phyloP scores from a whole-genome alignment of 495 filamentous ascomycete species.

The Hyphodiscus hymeniophilus region DNA sequence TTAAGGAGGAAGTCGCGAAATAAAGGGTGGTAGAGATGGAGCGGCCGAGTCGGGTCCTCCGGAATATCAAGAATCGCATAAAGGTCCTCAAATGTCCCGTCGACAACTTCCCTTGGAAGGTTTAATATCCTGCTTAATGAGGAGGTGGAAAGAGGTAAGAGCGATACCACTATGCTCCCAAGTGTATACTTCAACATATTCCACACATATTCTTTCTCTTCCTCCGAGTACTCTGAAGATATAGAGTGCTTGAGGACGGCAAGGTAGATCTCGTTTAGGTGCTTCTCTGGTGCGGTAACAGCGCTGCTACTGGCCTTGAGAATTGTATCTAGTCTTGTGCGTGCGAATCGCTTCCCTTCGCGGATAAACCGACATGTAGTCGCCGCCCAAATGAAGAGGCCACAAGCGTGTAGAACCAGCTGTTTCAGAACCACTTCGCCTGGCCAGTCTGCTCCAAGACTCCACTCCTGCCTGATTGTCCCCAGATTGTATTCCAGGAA shows the following conservation, averaged over 20 bases:
- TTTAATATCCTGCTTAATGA: not conserved
- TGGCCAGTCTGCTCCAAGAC: not conserved
- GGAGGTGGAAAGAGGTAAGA: not conserved
- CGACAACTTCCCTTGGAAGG: slow-evolving; percentile 11
- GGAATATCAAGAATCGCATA: slow-evolving; percentile 30
- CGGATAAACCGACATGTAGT: slow-evolving; percentile 1
- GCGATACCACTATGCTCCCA: slow-evolving; percentile 24
- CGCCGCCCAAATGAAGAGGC: slow-evolving; percentile 4
- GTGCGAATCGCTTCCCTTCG: not conserved
- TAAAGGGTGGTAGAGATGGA: slow-evolving; percentile 29
- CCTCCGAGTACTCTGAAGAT: not conserved
- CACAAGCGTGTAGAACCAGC: not conserved
- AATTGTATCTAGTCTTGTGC: not conserved
- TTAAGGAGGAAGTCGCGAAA: slow-evolving; percentile 44
- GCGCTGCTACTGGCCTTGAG: not conserved
- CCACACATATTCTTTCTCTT: not conserved
- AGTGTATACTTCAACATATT: slow-evolving; percentile 12
- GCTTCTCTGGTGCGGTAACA: not conserved
- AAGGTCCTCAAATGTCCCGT: slow-evolving; percentile 21
- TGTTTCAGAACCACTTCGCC: not conserved
- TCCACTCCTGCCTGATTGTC: not conserved
- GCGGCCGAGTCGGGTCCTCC: slow-evolving; percentile 5
- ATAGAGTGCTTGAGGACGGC: slow-evolving; percentile 1
- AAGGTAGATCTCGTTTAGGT: slow-evolving; percentile 4
- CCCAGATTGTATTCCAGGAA: slow-evolving; percentile 1